Conservation (phyloP, 2,329 filamentous ascomycete species). For the Amauroascus niger region DNA sequence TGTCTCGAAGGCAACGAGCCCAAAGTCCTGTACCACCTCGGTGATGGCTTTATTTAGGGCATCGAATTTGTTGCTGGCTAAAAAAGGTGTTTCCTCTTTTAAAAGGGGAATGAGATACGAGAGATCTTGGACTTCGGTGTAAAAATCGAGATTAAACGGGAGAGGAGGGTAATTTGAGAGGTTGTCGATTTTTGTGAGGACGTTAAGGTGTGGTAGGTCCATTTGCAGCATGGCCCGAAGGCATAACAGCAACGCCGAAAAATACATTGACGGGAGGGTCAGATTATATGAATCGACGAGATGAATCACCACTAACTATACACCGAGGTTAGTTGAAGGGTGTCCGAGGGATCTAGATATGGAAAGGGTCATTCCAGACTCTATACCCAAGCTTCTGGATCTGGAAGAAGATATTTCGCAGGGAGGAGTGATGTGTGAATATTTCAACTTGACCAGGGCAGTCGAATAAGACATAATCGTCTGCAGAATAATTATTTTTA, state of each 20-base stretch:
- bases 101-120: conserved; percentile 72
- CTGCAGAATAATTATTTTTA: conserved; percentile 28
- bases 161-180: conserved; percentile 72
- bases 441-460: conserved; percentile 95
- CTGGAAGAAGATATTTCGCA: conserved; percentile 83
- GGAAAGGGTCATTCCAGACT: conserved; percentile 46
- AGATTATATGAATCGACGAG: conserved; percentile 90
- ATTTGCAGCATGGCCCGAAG: conserved; percentile 96
- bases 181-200: conserved; percentile 97
- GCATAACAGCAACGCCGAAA: conserved; percentile 85
- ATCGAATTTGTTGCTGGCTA: conserved; percentile 65
- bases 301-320: conserved; percentile 81
- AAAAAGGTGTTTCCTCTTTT: conserved; percentile 62
- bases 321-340: conserved; percentile 2
- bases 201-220: conserved; percentile 90
- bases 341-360: neutral
- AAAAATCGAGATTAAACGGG: conserved; percentile 92
- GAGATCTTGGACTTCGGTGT: conserved; percentile 93
- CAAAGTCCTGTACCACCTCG: conserved; percentile 78
- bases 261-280: conserved; percentile 85
- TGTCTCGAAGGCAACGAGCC: conserved; percentile 83
- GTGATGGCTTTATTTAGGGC: conserved; percentile 79
- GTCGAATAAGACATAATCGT: conserved; percentile 92
- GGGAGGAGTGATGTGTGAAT: conserved; percentile 86
- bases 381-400: conserved; percentile 86